Conservation (phyloP, 495 filamentous ascomycete species). For the Hypoxylon crocopeplum region DNA sequence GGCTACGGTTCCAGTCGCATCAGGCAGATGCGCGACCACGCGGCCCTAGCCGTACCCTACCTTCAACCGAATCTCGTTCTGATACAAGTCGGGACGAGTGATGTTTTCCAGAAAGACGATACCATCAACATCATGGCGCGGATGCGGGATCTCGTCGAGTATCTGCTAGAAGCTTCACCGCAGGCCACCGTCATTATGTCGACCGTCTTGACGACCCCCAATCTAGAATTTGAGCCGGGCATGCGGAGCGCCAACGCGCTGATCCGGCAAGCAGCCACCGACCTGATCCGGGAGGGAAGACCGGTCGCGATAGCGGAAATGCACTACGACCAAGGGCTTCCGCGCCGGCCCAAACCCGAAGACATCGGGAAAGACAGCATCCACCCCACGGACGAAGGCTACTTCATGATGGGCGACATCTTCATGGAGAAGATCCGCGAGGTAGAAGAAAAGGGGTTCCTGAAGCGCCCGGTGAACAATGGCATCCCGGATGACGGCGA, state of each 20-base stretch:
- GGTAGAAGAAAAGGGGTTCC: constrained; percentile 43
- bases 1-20: constrained; percentile 37
- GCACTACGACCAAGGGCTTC: constrained; percentile 33
- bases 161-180: constrained; percentile 32
- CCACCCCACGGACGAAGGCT: constrained; percentile 54
- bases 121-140: constrained; percentile 27
- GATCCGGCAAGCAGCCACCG: constrained; percentile 42
- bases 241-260: constrained; percentile 40
- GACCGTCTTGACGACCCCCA: constrained; percentile 33
- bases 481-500: constrained; percentile 41
- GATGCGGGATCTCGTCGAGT: constrained; percentile 36
- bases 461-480: constrained; percentile 40
- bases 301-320: constrained; percentile 35
- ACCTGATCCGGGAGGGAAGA: constrained; percentile 44
- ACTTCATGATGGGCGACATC: constrained; percentile 54
- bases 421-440: constrained; percentile 48
- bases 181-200: constrained; percentile 37
- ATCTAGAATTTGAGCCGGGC: constrained; percentile 38
- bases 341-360: constrained; percentile 38
- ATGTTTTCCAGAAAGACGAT: constrained; percentile 42
- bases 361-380: constrained; percentile 35
- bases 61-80: constrained; percentile 39
- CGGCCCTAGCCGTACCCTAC: constrained; percentile 31
- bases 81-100: constrained; percentile 41
- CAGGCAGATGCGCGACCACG: constrained; percentile 30